A percentile compares a stretch with the other conserved stretches of the same genome.
These are phyloP conservation scores for Carpinus fangiana DNA, from an alignment of 306 rosid genomes.

Conservation along the genomic window DNA sequence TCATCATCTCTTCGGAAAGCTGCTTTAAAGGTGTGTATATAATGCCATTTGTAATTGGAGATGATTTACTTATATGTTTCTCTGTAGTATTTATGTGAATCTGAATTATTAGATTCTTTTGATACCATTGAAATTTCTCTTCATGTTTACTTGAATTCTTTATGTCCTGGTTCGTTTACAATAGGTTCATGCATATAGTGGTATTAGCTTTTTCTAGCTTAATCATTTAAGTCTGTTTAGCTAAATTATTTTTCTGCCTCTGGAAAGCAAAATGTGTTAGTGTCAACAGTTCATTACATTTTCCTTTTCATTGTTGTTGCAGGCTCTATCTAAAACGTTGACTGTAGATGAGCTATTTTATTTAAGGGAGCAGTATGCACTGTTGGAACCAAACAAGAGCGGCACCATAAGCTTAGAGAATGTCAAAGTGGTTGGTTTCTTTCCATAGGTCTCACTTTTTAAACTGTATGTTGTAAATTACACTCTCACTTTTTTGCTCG, in stretches of 20 bases:
- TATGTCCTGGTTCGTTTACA: neutral
- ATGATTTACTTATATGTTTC: constrained; percentile 7
- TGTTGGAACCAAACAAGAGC: constrained; percentile 78
- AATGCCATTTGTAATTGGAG: constrained; percentile 9
- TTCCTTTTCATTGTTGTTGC: constrained; percentile 35
- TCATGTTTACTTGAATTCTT: neutral
- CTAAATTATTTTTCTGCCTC: neutral
- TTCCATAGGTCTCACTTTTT: constrained; percentile 22
- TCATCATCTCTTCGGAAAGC: constrained; percentile 85
- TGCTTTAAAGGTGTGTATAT: constrained; percentile 79
- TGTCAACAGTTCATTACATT: neutral
- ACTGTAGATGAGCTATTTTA: constrained; percentile 60
- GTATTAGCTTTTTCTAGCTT: neutral
- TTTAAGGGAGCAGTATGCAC: constrained; percentile 71
- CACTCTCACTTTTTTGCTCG: constrained; percentile 30
- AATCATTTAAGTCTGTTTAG: neutral
- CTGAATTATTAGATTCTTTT: neutral
- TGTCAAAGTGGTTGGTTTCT: constrained; percentile 73
- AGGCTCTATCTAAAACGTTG: constrained; percentile 88
- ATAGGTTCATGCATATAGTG: neutral
- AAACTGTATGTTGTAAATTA: constrained; percentile 21
- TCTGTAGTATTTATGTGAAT: neutral
- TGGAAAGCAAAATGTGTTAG: neutral
- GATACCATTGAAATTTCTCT: neutral
- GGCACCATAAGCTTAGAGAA: constrained; percentile 78